A percentile compares a stretch with the other conserved stretches of the same genome.
These are phyloP conservation scores for Lavandula angustifolia DNA, from an alignment of 257 asterid genomes.

Conservation along the genomic window DNA sequence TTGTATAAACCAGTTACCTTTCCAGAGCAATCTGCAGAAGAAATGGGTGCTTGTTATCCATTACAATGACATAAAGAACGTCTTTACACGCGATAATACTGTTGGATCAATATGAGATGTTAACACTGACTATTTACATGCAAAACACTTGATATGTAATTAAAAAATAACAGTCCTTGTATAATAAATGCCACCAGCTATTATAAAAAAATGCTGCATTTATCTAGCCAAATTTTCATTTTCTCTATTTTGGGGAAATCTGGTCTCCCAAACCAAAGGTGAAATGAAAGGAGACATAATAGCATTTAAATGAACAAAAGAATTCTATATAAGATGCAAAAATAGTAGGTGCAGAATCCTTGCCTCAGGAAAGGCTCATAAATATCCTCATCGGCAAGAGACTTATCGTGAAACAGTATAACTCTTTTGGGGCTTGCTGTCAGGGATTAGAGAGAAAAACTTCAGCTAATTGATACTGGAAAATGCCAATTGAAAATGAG, in stretches of 20 bases:
- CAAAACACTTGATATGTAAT: neutral
- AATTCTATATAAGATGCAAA: conserved; percentile 2
- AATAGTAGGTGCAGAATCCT: conserved; percentile 30
- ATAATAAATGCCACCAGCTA: conserved; percentile 13
- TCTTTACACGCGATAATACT: conserved; percentile 8
- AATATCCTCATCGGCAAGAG: conserved; percentile 64
- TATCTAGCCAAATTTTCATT: neutral
- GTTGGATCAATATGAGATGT: conserved; percentile 14
- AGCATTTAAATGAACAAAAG: neutral
- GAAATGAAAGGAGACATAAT: neutral
- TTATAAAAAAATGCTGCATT: conserved; percentile 1
- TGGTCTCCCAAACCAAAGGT: conserved; percentile 13
- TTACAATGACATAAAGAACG: conserved; percentile 24
- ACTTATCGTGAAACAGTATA: conserved; percentile 66
- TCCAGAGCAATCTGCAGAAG: conserved; percentile 67
- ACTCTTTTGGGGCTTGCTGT: conserved; percentile 81
- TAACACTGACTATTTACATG: neutral
- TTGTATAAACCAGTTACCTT: conserved; percentile 88
- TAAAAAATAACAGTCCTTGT: neutral
- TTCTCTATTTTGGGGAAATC: neutral
- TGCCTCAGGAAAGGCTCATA: conserved; percentile 86
- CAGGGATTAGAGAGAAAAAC: conserved; percentile 15
- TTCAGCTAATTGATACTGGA: conserved; percentile 27
- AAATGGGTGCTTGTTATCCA: conserved; percentile 24
- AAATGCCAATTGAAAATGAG: conserved; percentile 12